A percentile compares a stretch with the other conserved stretches of the same genome.
These are phyloP conservation scores for Gaillardinia entomophila DNA, from an alignment of 805 yeast species.

Conservation along the genomic window DNA sequence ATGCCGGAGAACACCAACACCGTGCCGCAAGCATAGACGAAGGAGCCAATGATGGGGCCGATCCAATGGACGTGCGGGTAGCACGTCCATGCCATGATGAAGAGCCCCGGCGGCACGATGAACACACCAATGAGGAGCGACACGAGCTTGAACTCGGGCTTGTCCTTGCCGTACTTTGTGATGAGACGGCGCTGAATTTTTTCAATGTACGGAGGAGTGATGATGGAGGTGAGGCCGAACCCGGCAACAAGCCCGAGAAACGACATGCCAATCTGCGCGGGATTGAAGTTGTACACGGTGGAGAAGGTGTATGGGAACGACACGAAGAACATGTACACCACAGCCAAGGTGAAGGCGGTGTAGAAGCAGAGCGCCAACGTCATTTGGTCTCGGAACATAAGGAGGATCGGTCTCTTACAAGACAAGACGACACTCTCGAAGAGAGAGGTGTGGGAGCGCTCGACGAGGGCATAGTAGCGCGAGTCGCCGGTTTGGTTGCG, in stretches of 20 bases:
- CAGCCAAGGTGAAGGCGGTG: constrained; percentile 11
- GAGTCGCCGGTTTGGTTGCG: constrained; percentile 30
- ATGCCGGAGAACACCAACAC: constrained; percentile 9
- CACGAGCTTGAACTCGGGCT: constrained; percentile 6
- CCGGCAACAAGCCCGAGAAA: constrained; percentile 9
- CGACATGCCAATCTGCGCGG: constrained; percentile 7
- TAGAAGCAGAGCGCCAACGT: constrained; percentile 19
- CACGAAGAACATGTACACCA: constrained; percentile 10
- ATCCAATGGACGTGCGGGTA: constrained; percentile 8
- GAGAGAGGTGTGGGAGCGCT: constrained; percentile 12
- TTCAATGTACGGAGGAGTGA: constrained; percentile 4
- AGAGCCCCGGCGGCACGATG: constrained; percentile 9
- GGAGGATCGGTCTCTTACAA: constrained; percentile 16
- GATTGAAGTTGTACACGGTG: constrained; percentile 6
- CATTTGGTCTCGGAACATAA: constrained; percentile 23
- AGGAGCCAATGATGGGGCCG: constrained; percentile 9
- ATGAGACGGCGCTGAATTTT: constrained; percentile 3
- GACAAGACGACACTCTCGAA: constrained; percentile 13
- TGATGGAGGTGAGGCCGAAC: constrained; percentile 4
- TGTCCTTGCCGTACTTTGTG: constrained; percentile 2
- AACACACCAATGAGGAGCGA: constrained; percentile 9
- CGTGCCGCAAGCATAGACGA: constrained; percentile 8
- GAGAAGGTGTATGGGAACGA: constrained; percentile 9
- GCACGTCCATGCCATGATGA: constrained; percentile 10
- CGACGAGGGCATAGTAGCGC: constrained; percentile 36